Conservation (phyloP, 1,139 yeast genomes). For the Geotrichum phurueaensis region DNA sequence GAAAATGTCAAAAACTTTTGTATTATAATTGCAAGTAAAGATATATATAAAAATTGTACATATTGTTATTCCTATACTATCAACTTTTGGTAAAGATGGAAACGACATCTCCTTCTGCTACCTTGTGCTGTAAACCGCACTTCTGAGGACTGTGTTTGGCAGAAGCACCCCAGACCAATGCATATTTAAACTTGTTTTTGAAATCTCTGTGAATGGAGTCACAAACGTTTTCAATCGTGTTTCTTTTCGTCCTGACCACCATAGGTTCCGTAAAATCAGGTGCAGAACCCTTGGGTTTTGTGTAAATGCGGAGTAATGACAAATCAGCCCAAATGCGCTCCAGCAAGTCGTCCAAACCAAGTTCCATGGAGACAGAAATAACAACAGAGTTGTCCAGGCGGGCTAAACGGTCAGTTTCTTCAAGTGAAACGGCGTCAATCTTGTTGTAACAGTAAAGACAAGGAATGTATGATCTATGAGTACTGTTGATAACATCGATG, state of each 20-base stretch:
- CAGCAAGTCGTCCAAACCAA: slow-evolving; percentile 81
- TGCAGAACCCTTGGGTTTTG: slow-evolving; percentile 74
- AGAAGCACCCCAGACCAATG: slow-evolving; percentile 93
- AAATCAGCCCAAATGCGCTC: slow-evolving; percentile 92
- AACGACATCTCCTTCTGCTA: slow-evolving; percentile 92
- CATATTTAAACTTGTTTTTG: slow-evolving; percentile 86
- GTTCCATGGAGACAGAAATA: slow-evolving; percentile 81
- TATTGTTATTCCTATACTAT: neutral
- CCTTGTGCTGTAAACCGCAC: slow-evolving; percentile 78
- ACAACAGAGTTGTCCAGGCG: slow-evolving; percentile 89
- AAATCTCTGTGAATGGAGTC: slow-evolving; percentile 90
- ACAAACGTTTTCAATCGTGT: slow-evolving; percentile 81
- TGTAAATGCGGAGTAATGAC: slow-evolving; percentile 71
- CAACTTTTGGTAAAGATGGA: slow-evolving; percentile 66
- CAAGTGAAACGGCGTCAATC: slow-evolving; percentile 90
- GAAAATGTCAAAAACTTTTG: neutral
- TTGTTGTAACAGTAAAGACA: slow-evolving; percentile 93
- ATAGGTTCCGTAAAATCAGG: slow-evolving; percentile 86
- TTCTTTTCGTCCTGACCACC: slow-evolving; percentile 71
- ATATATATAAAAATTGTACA: neutral
- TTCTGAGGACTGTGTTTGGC: slow-evolving; percentile 96
- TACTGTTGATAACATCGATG: slow-evolving; percentile 83
- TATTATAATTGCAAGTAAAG: neutral
- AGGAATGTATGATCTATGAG: slow-evolving; percentile 79
- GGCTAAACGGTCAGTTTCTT: slow-evolving; percentile 88